Evolutionary conservation across 129 eudicot species (phyloP).

Genomic region (Pittosporum tobira): DNA sequence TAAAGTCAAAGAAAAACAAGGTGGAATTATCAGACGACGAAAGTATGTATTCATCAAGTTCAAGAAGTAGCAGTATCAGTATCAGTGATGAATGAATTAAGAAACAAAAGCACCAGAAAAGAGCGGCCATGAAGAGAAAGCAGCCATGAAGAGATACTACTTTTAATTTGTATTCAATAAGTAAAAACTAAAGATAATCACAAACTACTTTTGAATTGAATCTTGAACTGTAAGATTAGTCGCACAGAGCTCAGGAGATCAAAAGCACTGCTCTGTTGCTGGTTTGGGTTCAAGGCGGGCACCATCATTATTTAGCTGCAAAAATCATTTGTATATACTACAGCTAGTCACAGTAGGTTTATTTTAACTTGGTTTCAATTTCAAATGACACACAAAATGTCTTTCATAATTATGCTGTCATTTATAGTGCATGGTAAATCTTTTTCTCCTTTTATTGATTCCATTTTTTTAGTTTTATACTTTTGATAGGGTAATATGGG

Average conservation of each 20-base stretch:
- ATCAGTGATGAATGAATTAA: background rate
- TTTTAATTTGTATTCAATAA: too few relatives aligned
- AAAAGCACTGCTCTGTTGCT: background rate
- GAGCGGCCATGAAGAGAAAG: too few relatives aligned
- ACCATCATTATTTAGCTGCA: background rate
- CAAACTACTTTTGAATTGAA: background rate
- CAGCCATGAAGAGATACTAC: too few relatives aligned
- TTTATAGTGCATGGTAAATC: background rate
- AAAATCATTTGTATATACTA: background rate
- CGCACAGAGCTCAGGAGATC: background rate
- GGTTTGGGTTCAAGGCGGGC: background rate
- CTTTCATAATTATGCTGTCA: background rate
- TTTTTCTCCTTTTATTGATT: background rate
- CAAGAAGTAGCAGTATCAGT: slow-evolving; percentile 2
- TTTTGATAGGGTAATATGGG: too few relatives aligned
- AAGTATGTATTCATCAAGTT: slow-evolving; percentile 6
- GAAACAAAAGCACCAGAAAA: background rate
- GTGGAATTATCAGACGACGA: slow-evolving; percentile 2
- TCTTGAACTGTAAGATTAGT: background rate
- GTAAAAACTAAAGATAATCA: too few relatives aligned
- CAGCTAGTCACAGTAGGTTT: background rate
- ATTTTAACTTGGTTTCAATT: background rate
- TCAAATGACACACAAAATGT: background rate
- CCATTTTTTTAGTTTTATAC: too few relatives aligned
- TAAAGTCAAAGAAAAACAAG: background rate